phyloP scores from a whole-genome alignment of 2,329 filamentous ascomycete species.

The Passalora sequoiae region DNA sequence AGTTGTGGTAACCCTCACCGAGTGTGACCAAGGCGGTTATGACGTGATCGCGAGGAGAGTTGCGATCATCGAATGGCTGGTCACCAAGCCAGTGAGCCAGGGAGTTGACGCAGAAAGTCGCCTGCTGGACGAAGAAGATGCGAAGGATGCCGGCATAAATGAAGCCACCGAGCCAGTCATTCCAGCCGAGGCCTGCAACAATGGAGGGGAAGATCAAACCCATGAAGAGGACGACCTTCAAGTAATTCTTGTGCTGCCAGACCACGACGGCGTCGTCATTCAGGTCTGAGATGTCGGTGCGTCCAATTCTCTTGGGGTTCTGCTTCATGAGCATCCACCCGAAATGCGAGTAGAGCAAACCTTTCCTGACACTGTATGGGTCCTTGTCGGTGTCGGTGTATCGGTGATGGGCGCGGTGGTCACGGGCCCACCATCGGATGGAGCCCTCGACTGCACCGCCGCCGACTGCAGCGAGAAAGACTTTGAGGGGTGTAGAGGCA shows the following conservation, averaged over 20 bases:
- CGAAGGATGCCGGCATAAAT: conserved; percentile 80
- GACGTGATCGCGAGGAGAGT: conserved; percentile 82
- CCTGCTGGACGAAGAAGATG: conserved; percentile 86
- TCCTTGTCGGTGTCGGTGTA: conserved; percentile 93
- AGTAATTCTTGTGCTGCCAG: conserved; percentile 83
- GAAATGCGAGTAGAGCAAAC: conserved; percentile 74
- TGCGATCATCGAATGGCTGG: conserved; percentile 87
- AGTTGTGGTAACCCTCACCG: conserved; percentile 89
- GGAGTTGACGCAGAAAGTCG: conserved; percentile 90
- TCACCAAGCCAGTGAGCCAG: conserved; percentile 87
- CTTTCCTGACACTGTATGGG: conserved; percentile 86
- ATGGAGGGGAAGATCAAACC: conserved; percentile 69
- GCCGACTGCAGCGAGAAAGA: conserved; percentile 76
- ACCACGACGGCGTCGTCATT: conserved; percentile 81
- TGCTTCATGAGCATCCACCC: conserved; percentile 94
- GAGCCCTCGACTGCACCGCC: conserved; percentile 81
- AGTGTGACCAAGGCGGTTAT: conserved; percentile 81
- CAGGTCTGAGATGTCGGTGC: conserved; percentile 80
- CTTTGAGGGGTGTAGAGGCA: conserved; percentile 66
- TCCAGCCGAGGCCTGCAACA: conserved; percentile 72
- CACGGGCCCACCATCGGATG: conserved; percentile 82
- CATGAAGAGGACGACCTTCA: conserved; percentile 74
- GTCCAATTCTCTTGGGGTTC: conserved; percentile 82
- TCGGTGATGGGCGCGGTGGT: conserved; percentile 81
- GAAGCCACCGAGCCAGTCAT: conserved; percentile 75